Conservation (phyloP, 139 green algal genomes). For the Chlamydomonas urium region DNA sequence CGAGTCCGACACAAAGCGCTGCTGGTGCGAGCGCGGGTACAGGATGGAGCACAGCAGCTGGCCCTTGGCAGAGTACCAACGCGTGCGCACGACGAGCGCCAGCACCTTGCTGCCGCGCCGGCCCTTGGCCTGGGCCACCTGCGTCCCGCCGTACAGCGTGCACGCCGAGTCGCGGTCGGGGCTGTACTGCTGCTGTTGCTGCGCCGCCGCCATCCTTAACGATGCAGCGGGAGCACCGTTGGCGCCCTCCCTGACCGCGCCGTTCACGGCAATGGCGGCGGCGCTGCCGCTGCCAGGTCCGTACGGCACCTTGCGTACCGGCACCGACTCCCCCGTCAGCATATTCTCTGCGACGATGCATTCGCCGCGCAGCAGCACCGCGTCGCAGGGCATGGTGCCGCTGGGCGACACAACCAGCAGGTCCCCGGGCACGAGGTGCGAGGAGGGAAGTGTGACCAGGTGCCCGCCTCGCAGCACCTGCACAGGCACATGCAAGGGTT, state of each 20-base stretch:
- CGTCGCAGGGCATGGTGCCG: constrained; percentile 48
- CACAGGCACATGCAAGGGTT: too few relatives aligned
- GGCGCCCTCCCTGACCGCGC: too few relatives aligned
- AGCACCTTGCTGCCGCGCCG: constrained; percentile 23
- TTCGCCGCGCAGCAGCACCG: constrained; percentile 57
- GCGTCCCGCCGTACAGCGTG: constrained; percentile 65
- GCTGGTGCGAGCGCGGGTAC: constrained; percentile 42
- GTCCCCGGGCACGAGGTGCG: constrained; percentile 50
- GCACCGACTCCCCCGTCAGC: constrained; percentile 63
- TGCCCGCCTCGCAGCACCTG: constrained; percentile 35
- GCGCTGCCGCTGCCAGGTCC: constrained; percentile 31
- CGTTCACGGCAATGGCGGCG: too few relatives aligned
- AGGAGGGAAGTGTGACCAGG: constrained; percentile 27
- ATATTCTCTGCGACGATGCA: constrained; percentile 49
- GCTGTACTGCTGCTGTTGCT: constrained; percentile 42
- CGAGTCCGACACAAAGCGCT: constrained; percentile 53
- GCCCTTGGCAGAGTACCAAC: constrained; percentile 67
- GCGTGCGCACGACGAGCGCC: constrained; percentile 57
- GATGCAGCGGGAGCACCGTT: constrained; percentile 46
- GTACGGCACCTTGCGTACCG: constrained; percentile 68
- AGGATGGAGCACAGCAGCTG: constrained; percentile 67
- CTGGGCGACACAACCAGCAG: constrained; percentile 51
- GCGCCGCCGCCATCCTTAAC: too few relatives aligned
- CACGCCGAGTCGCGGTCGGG: constrained; percentile 50
- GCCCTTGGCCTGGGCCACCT: constrained; percentile 53